Evolutionary conservation across 257 asterid genomes (phyloP).

Genomic region (Striga asiatica): DNA sequence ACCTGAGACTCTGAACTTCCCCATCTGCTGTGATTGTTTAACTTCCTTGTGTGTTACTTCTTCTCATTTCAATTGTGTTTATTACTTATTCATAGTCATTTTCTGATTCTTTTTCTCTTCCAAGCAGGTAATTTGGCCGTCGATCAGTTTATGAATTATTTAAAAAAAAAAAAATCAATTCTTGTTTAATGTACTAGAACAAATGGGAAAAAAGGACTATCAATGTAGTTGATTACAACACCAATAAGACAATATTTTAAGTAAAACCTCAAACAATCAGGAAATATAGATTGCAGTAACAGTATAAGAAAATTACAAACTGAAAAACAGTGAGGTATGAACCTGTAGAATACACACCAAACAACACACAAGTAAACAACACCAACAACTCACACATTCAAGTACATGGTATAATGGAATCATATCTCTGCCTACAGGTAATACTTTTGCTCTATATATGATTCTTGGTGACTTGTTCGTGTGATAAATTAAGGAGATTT

Average conservation of each 20-base stretch:
- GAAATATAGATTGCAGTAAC: background rate
- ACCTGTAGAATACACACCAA: background rate
- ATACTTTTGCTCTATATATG: background rate
- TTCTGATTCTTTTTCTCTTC: background rate
- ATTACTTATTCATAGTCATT: too few species aligned
- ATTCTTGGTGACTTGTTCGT: constrained; percentile 2
- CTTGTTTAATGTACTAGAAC: background rate
- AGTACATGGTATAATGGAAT: background rate
- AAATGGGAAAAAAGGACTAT: background rate
- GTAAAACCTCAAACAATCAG: constrained; percentile 7
- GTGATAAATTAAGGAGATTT: constrained; percentile 16
- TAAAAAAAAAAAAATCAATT: background rate
- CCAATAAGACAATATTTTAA: constrained; percentile 1
- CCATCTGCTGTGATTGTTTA: too few species aligned
- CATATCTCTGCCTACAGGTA: background rate
- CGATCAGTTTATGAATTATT: background rate
- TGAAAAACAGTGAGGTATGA: background rate
- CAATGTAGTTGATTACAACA: constrained; percentile 3
- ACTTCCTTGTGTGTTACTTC: too few species aligned
- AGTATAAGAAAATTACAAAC: background rate
- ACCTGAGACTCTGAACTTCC: too few species aligned
- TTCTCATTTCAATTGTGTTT: too few species aligned
- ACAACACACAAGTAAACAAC: background rate
- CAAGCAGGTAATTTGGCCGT: background rate
- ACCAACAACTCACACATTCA: constrained; percentile 11